Percentiles rank a stretch among this genome's conserved stretches.
Evolutionary conservation across 1,284 basidiomycete genomes (phyloP).

Genomic region (Limonomyces culmigenus): DNA sequence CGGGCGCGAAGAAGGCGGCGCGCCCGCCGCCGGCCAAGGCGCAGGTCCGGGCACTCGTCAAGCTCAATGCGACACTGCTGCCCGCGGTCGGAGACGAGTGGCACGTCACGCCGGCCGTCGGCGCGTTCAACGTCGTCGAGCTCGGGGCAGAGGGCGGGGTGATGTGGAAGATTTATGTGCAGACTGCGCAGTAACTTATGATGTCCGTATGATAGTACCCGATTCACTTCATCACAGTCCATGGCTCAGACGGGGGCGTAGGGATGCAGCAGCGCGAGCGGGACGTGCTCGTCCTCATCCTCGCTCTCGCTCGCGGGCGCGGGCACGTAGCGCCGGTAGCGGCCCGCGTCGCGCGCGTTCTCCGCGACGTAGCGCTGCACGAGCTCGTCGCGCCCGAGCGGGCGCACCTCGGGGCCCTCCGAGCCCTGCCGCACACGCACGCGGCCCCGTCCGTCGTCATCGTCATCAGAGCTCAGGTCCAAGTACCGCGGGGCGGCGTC

Average conservation of each 20-base stretch:
- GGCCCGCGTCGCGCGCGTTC: conserved; percentile 31
- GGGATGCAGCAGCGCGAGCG: conserved; percentile 11
- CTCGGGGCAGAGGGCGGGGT: conserved; percentile 51
- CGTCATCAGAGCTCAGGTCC: no score
- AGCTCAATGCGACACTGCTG: conserved; percentile 29
- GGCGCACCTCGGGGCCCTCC: conserved; percentile 61
- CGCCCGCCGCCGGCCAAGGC: conserved; percentile 12
- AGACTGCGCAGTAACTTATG: conserved; percentile 11
- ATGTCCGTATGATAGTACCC: conserved; percentile 4
- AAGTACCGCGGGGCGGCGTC: no score
- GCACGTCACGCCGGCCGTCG: conserved; percentile 34
- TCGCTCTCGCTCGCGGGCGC: conserved; percentile 19
- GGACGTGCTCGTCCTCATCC: conserved; percentile 13
- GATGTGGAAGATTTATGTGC: conserved; percentile 50
- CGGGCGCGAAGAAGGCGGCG: background rate
- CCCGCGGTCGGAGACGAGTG: conserved; percentile 23
- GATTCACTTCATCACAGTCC: no score
- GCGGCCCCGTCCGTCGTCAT: no score
- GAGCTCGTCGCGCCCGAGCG: conserved; percentile 42
- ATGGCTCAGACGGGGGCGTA: conserved; percentile 3
- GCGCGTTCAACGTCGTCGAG: conserved; percentile 36
- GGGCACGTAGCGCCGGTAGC: conserved; percentile 47
- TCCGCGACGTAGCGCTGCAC: conserved; percentile 35
- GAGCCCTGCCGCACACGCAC: conserved; percentile 44
- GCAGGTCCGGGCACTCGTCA: conserved; percentile 23